phyloP scores from a whole-genome alignment of 306 rosid genomes.

The barrel medic (Medicago truncatula) region MtrunA17r5.0-ANR NC_053043.1:5085001-5085500 shows the following conservation, averaged over 20 bases:
- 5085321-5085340: slow-evolving; percentile 53
- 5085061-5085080: slow-evolving; percentile 42
- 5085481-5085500: slow-evolving; percentile 54
- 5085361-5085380: slow-evolving; percentile 45
- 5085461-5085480: slow-evolving; percentile 47
- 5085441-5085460: slow-evolving; percentile 53
- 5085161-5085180: slow-evolving; percentile 28
- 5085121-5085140: slow-evolving; percentile 44
- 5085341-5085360: slow-evolving; percentile 42
- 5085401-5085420: slow-evolving; percentile 34
- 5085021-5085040: slow-evolving; percentile 4
- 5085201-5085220: slow-evolving; percentile 38
- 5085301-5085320: slow-evolving; percentile 43
- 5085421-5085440: slow-evolving; percentile 45
- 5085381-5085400: slow-evolving; percentile 40
- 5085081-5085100: slow-evolving; percentile 40
- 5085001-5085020: slow-evolving; percentile 33
- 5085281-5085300: slow-evolving; percentile 48
- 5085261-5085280: slow-evolving; percentile 45
- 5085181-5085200: slow-evolving; percentile 32
- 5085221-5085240: slow-evolving; percentile 42
- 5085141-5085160: neutral
- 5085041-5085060: slow-evolving; percentile 25
- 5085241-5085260: slow-evolving; percentile 56
- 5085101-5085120: slow-evolving; percentile 39